Evolutionary conservation across 2,329 filamentous ascomycete species (phyloP).

Genomic region (Tolypocladium ophioglossoides): DNA sequence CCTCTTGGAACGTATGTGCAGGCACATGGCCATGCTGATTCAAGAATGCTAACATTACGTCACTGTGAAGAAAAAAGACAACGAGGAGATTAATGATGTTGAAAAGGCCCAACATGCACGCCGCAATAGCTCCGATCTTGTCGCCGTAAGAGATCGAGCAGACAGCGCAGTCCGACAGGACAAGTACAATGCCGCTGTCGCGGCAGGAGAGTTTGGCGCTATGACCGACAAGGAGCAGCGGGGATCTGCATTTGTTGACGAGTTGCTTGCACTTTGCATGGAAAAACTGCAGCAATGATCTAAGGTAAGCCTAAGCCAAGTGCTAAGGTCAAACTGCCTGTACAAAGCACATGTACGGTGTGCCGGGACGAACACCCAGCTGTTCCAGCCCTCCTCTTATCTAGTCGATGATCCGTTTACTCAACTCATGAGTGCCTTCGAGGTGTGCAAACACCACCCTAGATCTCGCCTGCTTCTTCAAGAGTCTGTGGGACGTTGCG

Average conservation of each 20-base stretch:
- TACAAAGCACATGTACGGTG: too few relatives aligned
- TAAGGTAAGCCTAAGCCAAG: not conserved
- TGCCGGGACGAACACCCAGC: too few relatives aligned
- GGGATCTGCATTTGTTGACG: conserved; percentile 9
- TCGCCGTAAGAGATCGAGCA: not conserved
- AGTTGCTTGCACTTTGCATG: conserved; percentile 11
- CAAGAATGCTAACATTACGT: not conserved
- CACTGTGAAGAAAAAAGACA: not conserved
- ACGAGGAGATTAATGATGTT: not conserved
- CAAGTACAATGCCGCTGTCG: conserved; percentile 3
- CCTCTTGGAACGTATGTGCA: not conserved
- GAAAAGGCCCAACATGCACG: too few relatives aligned
- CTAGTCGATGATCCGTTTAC: too few relatives aligned
- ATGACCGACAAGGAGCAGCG: not conserved
- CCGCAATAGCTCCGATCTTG: too few relatives aligned
- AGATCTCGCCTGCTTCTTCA: too few relatives aligned
- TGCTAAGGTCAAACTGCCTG: too few relatives aligned
- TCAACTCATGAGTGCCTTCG: too few relatives aligned
- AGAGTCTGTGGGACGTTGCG: too few relatives aligned
- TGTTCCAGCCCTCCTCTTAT: too few relatives aligned
- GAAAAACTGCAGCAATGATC: not conserved
- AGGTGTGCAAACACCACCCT: too few relatives aligned
- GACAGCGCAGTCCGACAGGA: not conserved
- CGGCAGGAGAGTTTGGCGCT: conserved; percentile 3
- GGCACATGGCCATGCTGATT: not conserved